Percentiles rank a stretch among this genome's conserved stretches.
These are phyloP conservation scores for Magnolia sinica DNA, from an alignment of 164 flowering plant genomes.

Conservation along the genomic window DNA sequence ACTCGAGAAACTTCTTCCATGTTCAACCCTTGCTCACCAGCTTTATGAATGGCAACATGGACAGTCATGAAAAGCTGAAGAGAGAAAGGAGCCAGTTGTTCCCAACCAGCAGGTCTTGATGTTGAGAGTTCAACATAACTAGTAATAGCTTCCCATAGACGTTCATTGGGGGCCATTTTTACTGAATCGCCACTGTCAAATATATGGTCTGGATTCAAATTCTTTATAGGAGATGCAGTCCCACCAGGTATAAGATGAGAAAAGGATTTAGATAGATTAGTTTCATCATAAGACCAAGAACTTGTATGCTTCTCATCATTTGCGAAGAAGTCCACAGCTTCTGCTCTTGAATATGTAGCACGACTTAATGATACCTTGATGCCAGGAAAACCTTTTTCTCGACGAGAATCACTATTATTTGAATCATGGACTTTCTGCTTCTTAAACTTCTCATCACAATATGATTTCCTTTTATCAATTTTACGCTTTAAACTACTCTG, in stretches of 20 bases:
- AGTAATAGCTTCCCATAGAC: constrained; percentile 71
- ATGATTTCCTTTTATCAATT: constrained; percentile 35
- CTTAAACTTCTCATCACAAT: constrained; percentile 33
- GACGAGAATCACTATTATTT: constrained; percentile 66
- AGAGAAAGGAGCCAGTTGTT: constrained; percentile 20
- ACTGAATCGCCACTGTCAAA: constrained; percentile 11
- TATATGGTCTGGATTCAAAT: constrained; percentile 22
- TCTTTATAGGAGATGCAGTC: constrained; percentile 16
- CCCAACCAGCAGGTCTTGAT: constrained; percentile 25
- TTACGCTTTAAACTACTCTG: constrained; percentile 49
- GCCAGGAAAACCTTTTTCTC: constrained; percentile 94
- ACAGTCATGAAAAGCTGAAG: constrained; percentile 50
- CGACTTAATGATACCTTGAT: constrained; percentile 49
- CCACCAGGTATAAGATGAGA: constrained; percentile 13
- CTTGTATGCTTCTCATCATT: constrained; percentile 11
- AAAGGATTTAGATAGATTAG: constrained; percentile 10
- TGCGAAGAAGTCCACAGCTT: constrained; percentile 35
- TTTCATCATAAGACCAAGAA: constrained; percentile 15
- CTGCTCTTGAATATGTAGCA: constrained; percentile 30
- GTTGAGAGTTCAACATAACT: constrained; percentile 37
- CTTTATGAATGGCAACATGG: constrained; percentile 50
- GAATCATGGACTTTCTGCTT: constrained; percentile 34
- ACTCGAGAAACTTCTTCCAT: constrained; percentile 45
- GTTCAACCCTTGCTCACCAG: constrained; percentile 90
- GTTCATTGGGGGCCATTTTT: constrained; percentile 19